Percentiles rank a stretch among this genome's conserved stretches.
phyloP scores from a whole-genome alignment of 2,329 filamentous ascomycete genomes.

The Diaporthe sp. region DNA sequence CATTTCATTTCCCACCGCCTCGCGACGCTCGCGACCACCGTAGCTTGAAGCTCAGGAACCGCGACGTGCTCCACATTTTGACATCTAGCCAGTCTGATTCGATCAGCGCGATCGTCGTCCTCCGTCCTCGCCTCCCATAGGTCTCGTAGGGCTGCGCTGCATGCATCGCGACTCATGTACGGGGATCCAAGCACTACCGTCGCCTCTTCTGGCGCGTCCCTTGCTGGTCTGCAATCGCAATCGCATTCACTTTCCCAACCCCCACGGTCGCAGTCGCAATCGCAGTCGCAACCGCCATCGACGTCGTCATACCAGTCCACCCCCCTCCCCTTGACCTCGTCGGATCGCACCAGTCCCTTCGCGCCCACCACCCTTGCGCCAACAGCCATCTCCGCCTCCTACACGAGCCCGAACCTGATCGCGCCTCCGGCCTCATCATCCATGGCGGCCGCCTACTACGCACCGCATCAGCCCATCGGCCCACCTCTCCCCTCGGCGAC shows the following conservation, averaged over 20 bases:
- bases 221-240: slow-evolving; percentile 21
- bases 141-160: slow-evolving; percentile 40
- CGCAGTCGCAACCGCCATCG: slow-evolving; percentile 33
- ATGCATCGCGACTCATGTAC: slow-evolving; percentile 48
- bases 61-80: slow-evolving; percentile 39
- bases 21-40: slow-evolving; percentile 16
- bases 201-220: slow-evolving; percentile 41
- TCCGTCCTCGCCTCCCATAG: slow-evolving; percentile 36
- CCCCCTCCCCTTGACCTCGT: slow-evolving; percentile 44
- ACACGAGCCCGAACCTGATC: slow-evolving; percentile 45
- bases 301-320: slow-evolving; percentile 49
- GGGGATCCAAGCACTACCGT: slow-evolving; percentile 40
- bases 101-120: slow-evolving; percentile 46
- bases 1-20: background rate
- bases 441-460: slow-evolving; percentile 59
- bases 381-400: slow-evolving; percentile 42
- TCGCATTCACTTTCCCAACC: slow-evolving; percentile 23
- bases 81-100: slow-evolving; percentile 38
- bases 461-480: slow-evolving; percentile 53
- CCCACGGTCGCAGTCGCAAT: slow-evolving; percentile 2
- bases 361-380: slow-evolving; percentile 39
- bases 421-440: slow-evolving; percentile 44
- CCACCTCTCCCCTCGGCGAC: slow-evolving; percentile 43
- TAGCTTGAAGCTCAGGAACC: slow-evolving; percentile 22
- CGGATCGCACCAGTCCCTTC: slow-evolving; percentile 48